phyloP scores from a whole-genome alignment of 495 filamentous ascomycete species.

The Echria macrotheca region DNA sequence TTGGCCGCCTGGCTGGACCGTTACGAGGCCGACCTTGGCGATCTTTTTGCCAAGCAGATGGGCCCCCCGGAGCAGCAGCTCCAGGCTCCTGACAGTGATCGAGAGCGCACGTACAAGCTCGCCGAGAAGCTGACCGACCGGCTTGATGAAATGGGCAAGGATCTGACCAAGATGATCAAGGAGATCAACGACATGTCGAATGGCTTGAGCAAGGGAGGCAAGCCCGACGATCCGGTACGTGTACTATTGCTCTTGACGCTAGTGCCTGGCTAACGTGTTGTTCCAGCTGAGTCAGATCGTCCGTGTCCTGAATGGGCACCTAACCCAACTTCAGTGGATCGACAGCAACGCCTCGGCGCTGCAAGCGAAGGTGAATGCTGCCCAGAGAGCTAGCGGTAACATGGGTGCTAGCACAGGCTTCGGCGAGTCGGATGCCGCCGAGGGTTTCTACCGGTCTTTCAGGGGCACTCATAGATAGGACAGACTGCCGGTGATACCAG shows the following conservation, averaged over 20 bases:
- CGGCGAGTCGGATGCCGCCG: conserved; percentile 58
- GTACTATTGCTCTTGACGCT: conserved; percentile 9
- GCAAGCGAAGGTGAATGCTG: conserved; percentile 68
- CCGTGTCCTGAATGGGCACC: conserved; percentile 85
- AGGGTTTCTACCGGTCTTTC: conserved; percentile 79
- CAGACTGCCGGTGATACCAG: no score
- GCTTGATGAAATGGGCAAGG: conserved; percentile 85
- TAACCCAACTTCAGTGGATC: conserved; percentile 83
- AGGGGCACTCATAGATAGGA: no score
- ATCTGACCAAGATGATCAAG: conserved; percentile 90
- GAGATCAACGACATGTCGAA: conserved; percentile 88
- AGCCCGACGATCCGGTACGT: conserved; percentile 87
- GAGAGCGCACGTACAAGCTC: conserved; percentile 87
- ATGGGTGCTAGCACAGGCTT: conserved; percentile 57
- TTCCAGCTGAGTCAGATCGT: conserved; percentile 85
- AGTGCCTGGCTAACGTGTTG: conserved; percentile 12
- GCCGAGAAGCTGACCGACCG: conserved; percentile 86
- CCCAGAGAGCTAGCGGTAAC: conserved; percentile 67
- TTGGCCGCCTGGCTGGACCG: conserved; percentile 74
- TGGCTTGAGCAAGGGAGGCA: conserved; percentile 78
- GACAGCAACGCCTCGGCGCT: conserved; percentile 77
- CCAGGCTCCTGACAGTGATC: conserved; percentile 85
- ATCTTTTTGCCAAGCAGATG: conserved; percentile 67
- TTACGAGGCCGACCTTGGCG: conserved; percentile 85
- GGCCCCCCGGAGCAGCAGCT: conserved; percentile 54